These are phyloP conservation scores for Talaromyces sp. DNA, from an alignment of 2,329 filamentous ascomycete species.

Conservation along the genomic window DNA sequence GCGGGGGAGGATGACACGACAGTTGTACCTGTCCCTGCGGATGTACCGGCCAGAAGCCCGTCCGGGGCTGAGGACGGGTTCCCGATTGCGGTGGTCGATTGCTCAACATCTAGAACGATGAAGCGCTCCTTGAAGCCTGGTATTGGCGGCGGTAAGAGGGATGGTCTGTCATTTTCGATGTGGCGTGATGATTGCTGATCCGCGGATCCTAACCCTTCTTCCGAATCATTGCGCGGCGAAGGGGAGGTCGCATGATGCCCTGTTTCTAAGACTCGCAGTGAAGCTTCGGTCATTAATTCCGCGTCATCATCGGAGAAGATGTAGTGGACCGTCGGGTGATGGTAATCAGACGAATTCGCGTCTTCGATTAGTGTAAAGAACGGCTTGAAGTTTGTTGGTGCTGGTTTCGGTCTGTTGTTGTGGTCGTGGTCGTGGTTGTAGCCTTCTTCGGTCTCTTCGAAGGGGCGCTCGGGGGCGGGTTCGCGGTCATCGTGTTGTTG, in stretches of 20 bases:
- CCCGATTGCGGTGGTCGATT: constrained; percentile 17
- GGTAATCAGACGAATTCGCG: constrained; percentile 66
- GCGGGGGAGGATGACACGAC: constrained; percentile 29
- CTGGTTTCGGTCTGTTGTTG: constrained; percentile 5
- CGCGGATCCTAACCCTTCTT: background rate
- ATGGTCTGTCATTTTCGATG: constrained; percentile 21
- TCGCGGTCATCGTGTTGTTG: constrained; percentile 13
- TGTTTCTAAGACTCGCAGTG: constrained; percentile 55
- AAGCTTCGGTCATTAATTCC: constrained; percentile 68
- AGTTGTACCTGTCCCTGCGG: constrained; percentile 23
- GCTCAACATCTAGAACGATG: constrained; percentile 56
- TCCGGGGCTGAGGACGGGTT: constrained; percentile 23
- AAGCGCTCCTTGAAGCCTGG: constrained; percentile 55
- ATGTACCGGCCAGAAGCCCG: constrained; percentile 18
- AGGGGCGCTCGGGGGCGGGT: background rate
- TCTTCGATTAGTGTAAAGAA: constrained; percentile 87
- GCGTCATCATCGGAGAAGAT: constrained; percentile 90
- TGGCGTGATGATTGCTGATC: background rate
- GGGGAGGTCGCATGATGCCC: constrained; percentile 34
- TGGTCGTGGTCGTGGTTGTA: background rate
- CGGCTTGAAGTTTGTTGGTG: constrained; percentile 62
- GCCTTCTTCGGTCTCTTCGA: background rate
- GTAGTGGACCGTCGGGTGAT: constrained; percentile 87
- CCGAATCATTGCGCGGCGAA: constrained; percentile 27
- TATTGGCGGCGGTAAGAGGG: constrained; percentile 48